These are phyloP conservation scores for Penicillium egyptiacum DNA, from an alignment of 495 filamentous ascomycete genomes.

Conservation along the genomic window DNA sequence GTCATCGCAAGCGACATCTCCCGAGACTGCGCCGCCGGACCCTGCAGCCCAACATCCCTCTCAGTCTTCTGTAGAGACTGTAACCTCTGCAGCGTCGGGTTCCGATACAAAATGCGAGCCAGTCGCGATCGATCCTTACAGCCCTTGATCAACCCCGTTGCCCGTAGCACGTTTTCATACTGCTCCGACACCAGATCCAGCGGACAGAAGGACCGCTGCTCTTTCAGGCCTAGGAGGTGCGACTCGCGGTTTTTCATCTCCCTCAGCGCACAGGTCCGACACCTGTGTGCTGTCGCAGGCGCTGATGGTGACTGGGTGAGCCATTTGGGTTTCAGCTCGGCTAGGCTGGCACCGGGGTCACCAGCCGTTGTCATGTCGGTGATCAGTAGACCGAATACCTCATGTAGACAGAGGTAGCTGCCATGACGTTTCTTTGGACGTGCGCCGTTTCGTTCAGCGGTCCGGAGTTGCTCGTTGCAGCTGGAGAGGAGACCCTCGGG, in stretches of 20 bases:
- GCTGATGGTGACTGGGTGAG: constrained; percentile 79
- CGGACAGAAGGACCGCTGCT: constrained; percentile 53
- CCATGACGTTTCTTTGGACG: constrained; percentile 52
- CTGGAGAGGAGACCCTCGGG: constrained; percentile 43
- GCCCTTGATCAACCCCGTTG: constrained; percentile 38
- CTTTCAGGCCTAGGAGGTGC: constrained; percentile 22
- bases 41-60: constrained; percentile 40
- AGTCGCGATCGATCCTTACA: constrained; percentile 38
- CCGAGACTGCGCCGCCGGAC: constrained; percentile 31
- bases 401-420: constrained; percentile 57
- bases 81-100: constrained; percentile 37
- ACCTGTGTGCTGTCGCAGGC: constrained; percentile 61
- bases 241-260: constrained; percentile 53
- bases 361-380: constrained; percentile 70
- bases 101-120: constrained; percentile 38
- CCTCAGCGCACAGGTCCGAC: constrained; percentile 81
- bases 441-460: constrained; percentile 30
- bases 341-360: constrained; percentile 45
- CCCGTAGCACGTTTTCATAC: constrained; percentile 38
- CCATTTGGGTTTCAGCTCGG: constrained; percentile 97
- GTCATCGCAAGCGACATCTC: constrained; percentile 71
- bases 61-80: constrained; percentile 35
- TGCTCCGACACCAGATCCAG: constrained; percentile 53
- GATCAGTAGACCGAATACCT: constrained; percentile 67
- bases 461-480: constrained; percentile 53